phyloP scores from a whole-genome alignment of 805 yeast species.

The Nakazawaea wickerhamii region DNA sequence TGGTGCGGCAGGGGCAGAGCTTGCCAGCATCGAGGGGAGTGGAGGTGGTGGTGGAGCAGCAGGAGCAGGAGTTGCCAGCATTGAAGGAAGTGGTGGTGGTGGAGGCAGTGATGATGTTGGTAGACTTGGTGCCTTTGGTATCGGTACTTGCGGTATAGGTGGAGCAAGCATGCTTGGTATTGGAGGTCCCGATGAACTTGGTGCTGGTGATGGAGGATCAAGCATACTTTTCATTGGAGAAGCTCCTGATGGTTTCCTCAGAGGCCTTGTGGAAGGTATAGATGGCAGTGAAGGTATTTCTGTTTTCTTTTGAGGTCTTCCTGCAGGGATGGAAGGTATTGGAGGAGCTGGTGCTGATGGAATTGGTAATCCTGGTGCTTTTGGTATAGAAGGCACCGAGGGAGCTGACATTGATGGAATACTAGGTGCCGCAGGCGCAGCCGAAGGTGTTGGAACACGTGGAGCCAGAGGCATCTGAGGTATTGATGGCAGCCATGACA shows the following conservation, averaged over 20 bases:
- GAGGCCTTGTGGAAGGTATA: constrained; percentile 12
- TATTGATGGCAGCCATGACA: constrained; percentile 32
- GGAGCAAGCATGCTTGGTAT: constrained; percentile 4
- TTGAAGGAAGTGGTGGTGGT: constrained; percentile 13
- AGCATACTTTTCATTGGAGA: constrained; percentile 15
- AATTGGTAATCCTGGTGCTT: constrained; percentile 1
- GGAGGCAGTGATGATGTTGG: constrained; percentile 2
- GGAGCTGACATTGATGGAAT: constrained; percentile 23
- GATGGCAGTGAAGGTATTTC: not conserved
- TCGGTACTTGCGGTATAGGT: constrained; percentile 2
- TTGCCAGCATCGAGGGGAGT: constrained; percentile 1
- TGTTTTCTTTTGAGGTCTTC: constrained; percentile 7
- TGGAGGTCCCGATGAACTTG: not conserved
- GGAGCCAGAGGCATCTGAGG: constrained; percentile 20
- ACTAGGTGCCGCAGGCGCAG: constrained; percentile 20
- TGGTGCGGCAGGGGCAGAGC: constrained; percentile 17
- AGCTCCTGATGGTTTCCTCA: constrained; percentile 11
- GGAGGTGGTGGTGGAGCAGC: too few species aligned
- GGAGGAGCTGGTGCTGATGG: constrained; percentile 19
- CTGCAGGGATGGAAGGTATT: constrained; percentile 20
- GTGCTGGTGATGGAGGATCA: constrained; percentile 19
- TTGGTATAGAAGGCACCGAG: constrained; percentile 12
- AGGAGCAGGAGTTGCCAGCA: constrained; percentile 11
- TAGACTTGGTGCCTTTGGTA: constrained; percentile 7
- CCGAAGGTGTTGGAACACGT: constrained; percentile 15